Conservation (phyloP, 768 basidiomycete genomes). For the Russula brevipes region DNA sequence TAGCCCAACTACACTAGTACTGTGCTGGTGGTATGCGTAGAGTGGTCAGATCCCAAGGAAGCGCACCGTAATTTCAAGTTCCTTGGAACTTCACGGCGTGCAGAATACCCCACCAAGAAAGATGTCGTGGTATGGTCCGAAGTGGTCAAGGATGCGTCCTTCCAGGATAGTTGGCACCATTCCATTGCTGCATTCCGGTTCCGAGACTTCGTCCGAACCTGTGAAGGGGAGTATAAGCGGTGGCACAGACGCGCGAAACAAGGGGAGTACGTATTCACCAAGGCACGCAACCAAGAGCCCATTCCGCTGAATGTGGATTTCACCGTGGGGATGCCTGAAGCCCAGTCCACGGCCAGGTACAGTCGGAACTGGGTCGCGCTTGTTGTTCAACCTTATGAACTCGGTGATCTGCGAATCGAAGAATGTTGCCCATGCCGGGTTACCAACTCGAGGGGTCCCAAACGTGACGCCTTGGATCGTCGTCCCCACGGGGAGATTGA, state of each 20-base stretch:
- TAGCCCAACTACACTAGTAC: no score
- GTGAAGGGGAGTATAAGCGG: no score
- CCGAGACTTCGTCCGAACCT: conserved; percentile 49
- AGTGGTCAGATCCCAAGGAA: no score
- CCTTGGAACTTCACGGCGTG: conserved; percentile 6
- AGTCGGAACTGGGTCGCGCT: conserved; percentile 19
- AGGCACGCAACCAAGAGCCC: conserved; percentile 12
- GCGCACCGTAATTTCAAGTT: no score
- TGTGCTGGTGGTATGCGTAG: no score
- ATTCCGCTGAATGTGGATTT: conserved; percentile 18
- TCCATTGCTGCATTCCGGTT: conserved; percentile 48
- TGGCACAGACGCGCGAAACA: no score
- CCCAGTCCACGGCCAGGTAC: conserved; percentile 20
- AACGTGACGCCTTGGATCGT: conserved; percentile 21
- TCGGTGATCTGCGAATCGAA: conserved; percentile 19
- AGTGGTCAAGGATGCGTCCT: conserved; percentile 44
- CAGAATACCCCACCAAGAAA: conserved; percentile 48
- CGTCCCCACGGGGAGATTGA: conserved; percentile 22
- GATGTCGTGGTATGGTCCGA: conserved; percentile 55
- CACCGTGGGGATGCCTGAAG: conserved; percentile 15
- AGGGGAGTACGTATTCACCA: neutral
- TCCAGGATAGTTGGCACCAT: conserved; percentile 48
- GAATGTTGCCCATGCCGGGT: conserved; percentile 12
- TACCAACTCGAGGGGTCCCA: conserved; percentile 24
- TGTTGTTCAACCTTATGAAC: conserved; percentile 23